A percentile compares a stretch with the other conserved stretches of the same genome.
Conservation (phyloP, 164 flowering plant genomes). For the Macadamia integrifolia region DNA sequence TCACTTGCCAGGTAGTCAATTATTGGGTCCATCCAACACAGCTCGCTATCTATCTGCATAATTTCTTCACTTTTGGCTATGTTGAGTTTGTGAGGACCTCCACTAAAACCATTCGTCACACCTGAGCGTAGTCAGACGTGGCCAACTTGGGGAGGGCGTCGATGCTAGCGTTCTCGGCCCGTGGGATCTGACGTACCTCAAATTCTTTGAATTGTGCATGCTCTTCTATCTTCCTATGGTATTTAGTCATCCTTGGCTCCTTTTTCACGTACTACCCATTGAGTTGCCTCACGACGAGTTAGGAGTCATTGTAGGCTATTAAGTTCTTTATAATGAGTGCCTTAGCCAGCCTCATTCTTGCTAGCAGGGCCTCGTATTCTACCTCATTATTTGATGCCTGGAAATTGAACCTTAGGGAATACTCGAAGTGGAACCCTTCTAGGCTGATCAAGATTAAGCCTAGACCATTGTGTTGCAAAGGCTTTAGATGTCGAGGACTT, state of each 20-base stretch:
- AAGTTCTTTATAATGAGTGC: neutral
- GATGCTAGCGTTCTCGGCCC: too few relatives aligned
- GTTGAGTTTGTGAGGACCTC: neutral
- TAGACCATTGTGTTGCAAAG: neutral
- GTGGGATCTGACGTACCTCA: too few relatives aligned
- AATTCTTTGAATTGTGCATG: too few relatives aligned
- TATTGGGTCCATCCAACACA: too few relatives aligned
- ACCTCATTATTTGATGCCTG: conserved; percentile 3
- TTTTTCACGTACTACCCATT: neutral
- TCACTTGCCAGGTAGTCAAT: neutral
- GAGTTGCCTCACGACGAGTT: neutral
- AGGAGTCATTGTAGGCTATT: neutral
- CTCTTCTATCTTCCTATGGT: neutral
- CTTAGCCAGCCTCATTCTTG: neutral
- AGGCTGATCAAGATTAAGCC: neutral
- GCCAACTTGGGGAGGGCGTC: neutral
- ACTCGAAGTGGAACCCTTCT: neutral
- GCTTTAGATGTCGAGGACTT: too few relatives aligned
- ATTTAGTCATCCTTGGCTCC: neutral
- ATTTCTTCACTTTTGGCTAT: too few relatives aligned
- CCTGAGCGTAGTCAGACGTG: neutral
- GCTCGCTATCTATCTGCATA: too few relatives aligned
- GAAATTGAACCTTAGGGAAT: too few relatives aligned
- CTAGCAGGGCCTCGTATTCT: neutral
- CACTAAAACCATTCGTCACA: neutral